Conservation (phyloP, 164 flowering plant species). For the Vitis cinerea region DNA sequence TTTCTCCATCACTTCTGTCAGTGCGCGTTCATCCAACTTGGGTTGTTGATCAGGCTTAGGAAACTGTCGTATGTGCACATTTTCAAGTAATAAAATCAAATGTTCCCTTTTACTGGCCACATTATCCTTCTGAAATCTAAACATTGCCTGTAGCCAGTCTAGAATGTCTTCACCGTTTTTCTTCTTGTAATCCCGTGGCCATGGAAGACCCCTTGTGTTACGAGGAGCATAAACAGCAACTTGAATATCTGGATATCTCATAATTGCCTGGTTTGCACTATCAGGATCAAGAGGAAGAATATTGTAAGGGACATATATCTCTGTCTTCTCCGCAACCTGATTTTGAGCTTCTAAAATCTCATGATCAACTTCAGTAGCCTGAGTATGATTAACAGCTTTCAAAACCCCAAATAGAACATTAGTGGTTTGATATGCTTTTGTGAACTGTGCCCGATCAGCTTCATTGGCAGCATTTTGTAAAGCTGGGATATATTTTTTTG, state of each 20-base stretch:
- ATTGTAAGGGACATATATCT: constrained; percentile 84
- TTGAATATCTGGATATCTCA: constrained; percentile 95
- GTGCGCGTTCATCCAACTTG: constrained; percentile 29
- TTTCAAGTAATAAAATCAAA: constrained; percentile 89
- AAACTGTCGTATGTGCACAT: constrained; percentile 87
- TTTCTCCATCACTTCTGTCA: no score
- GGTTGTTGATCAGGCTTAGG: constrained; percentile 97
- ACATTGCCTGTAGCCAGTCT: constrained; percentile 98
- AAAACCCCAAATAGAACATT: constrained; percentile 97
- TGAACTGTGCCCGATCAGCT: constrained; percentile 97
- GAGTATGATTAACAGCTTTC: constrained; percentile 90
- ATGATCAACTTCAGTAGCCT: constrained; percentile 79
- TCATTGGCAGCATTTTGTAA: constrained; percentile 90
- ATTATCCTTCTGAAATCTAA: constrained; percentile 98
- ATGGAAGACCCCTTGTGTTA: constrained; percentile 96
- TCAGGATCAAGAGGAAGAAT: constrained; percentile 99
- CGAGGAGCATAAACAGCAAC: constrained; percentile 96
- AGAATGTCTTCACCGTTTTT: constrained; percentile 86
- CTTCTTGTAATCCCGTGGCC: constrained; percentile 82
- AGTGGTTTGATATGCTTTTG: constrained; percentile 98
- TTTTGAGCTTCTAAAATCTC: constrained; percentile 93
- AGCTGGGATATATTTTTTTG: constrained; percentile 87
- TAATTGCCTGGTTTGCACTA: constrained; percentile 94
- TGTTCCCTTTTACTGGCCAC: constrained; percentile 99
- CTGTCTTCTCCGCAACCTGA: constrained; percentile 86